Percentiles rank a stretch among this genome's conserved stretches.
Evolutionary conservation across 495 filamentous ascomycete species (phyloP).

Genomic region (Barbatosphaeria neglecta): DNA sequence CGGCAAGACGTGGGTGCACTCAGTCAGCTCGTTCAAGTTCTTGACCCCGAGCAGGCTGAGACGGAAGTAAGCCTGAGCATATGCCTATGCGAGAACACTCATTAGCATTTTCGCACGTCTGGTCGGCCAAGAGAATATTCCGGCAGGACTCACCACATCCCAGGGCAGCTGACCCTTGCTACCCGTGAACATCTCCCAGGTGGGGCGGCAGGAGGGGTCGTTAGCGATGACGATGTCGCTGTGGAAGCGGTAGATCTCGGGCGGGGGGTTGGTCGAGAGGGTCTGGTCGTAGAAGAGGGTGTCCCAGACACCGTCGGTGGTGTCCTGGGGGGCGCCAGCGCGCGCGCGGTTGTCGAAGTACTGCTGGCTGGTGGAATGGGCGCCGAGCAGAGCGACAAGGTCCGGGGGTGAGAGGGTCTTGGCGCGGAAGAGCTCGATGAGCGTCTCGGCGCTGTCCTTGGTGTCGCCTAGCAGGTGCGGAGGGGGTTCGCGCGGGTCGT

Average conservation of each 20-base stretch:
- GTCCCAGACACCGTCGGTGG: slow-evolving; percentile 24
- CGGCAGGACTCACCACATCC: slow-evolving; percentile 19
- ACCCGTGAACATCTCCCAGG: slow-evolving; percentile 19
- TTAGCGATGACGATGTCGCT: slow-evolving; percentile 30
- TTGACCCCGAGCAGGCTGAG: slow-evolving; percentile 29
- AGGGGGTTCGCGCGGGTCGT: slow-evolving; percentile 6
- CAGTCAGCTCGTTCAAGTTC: slow-evolving; percentile 28
- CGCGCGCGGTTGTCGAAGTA: slow-evolving; percentile 27
- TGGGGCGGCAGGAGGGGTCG: slow-evolving; percentile 17
- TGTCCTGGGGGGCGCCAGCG: slow-evolving; percentile 22
- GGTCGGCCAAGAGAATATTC: too few relatives aligned
- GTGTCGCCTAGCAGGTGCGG: slow-evolving; percentile 4
- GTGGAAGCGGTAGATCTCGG: slow-evolving; percentile 30
- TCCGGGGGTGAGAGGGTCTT: slow-evolving; percentile 11
- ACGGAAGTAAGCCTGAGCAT: slow-evolving; percentile 26
- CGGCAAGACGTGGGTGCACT: slow-evolving; percentile 24
- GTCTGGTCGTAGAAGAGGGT: slow-evolving; percentile 33
- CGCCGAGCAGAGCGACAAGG: slow-evolving; percentile 11
- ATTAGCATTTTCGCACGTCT: neutral
- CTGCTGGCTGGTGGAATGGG: slow-evolving; percentile 23
- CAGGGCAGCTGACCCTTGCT: slow-evolving; percentile 15
- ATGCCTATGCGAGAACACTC: slow-evolving; percentile 11
- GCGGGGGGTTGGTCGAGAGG: slow-evolving; percentile 16
- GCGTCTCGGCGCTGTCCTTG: slow-evolving; percentile 5
- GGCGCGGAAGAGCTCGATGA: slow-evolving; percentile 8